Conservation (phyloP, 352 stramenopile species). For the Pythium angustatum region DNA sequence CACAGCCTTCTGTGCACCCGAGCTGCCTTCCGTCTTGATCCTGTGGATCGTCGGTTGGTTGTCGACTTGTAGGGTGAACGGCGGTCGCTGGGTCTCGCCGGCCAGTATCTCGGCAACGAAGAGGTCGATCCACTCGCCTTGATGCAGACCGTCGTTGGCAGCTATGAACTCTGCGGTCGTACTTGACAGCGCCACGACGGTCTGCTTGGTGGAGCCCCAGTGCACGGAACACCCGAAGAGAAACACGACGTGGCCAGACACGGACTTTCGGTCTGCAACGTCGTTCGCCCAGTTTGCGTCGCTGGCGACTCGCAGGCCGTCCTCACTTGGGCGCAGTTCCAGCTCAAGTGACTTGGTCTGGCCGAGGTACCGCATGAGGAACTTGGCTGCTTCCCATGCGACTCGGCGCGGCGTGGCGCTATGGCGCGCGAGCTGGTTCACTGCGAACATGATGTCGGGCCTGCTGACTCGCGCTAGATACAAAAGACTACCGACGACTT, state of each 20-base stretch:
- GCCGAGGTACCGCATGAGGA: background rate
- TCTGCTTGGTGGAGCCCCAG: conserved; percentile 24
- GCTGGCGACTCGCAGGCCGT: background rate
- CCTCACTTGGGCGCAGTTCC: background rate
- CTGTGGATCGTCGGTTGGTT: no score
- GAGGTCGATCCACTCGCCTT: no score
- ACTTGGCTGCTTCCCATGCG: conserved; percentile 17
- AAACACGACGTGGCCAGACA: conserved; percentile 21
- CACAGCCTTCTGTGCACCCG: no score
- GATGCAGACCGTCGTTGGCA: no score
- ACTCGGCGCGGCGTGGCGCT: conserved; percentile 9
- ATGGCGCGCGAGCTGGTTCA: conserved; percentile 11
- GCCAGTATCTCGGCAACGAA: no score
- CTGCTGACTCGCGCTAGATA: conserved; percentile 13
- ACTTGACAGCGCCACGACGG: conserved; percentile 23
- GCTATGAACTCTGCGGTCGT: no score
- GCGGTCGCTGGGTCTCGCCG: no score
- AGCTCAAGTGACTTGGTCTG: background rate
- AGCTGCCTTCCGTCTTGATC: no score
- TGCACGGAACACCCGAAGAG: conserved; percentile 12
- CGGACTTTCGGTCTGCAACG: conserved; percentile 19
- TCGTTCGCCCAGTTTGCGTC: conserved; percentile 28
- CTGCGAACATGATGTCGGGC: conserved; percentile 14
- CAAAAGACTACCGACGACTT: conserved; percentile 11
- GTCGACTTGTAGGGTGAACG: no score